A percentile compares a stretch with the other conserved stretches of the same genome.
These are phyloP conservation scores for Miscanthus lutarioriparius DNA, from an alignment of 176 grass and related monocot genomes.

Conservation along the genomic window DNA sequence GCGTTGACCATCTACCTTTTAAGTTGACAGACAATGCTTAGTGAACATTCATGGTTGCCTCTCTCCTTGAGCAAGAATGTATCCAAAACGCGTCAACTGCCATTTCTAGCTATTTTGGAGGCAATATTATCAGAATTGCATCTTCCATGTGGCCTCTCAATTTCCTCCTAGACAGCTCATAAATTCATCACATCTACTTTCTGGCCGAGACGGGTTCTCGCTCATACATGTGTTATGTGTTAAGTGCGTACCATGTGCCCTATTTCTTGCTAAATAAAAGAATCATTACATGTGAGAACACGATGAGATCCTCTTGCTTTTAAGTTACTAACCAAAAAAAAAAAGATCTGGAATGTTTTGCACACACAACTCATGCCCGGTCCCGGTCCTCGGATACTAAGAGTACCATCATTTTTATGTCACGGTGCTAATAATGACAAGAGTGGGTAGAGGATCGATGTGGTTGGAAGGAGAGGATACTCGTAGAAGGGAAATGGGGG, in stretches of 20 bases:
- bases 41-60: background rate
- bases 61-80: too few species aligned
- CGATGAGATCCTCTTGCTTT: background rate
- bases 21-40: background rate
- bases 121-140: background rate
- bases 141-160: background rate
- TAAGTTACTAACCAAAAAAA: background rate
- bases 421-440: slow-evolving; percentile 19
- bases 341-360: background rate
- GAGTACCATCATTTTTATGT: slow-evolving; percentile 14
- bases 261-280: background rate
- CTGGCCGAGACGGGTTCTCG: too few species aligned
- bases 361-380: background rate
- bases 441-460: background rate
- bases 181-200: too few species aligned
- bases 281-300: too few species aligned
- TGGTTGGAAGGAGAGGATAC: slow-evolving; percentile 1
- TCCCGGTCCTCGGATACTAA: slow-evolving; percentile 2
- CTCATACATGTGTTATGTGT: background rate
- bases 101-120: too few species aligned
- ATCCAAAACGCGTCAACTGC: too few species aligned
- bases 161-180: too few species aligned
- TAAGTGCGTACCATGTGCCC: background rate
- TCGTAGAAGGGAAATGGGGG: background rate
- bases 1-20: background rate